Evolutionary conservation across 129 eudicot species (phyloP).

Genomic region (Calendula officinalis): DNA sequence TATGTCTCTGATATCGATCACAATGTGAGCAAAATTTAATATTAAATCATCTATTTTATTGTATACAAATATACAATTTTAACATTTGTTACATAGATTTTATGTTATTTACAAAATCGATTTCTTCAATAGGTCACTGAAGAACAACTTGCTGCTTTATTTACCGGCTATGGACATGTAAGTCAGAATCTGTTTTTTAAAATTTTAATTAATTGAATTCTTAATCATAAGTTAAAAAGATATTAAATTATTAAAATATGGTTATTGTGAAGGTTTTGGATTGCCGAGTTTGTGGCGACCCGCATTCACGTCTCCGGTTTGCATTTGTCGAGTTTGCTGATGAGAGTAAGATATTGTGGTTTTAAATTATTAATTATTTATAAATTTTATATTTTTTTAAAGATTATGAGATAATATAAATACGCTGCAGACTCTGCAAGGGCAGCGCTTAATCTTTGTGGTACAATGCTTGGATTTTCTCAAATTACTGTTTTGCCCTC

Average conservation of each 20-base stretch:
- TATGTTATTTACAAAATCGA: slow-evolving; percentile 12
- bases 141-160: slow-evolving; percentile 87
- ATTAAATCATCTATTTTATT: not conserved
- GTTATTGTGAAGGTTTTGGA: slow-evolving; percentile 70
- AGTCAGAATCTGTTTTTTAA: slow-evolving; percentile 19
- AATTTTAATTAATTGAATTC: not conserved
- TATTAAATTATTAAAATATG: not conserved
- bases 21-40: not conserved
- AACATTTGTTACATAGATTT: not conserved
- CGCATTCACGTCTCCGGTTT: slow-evolving; percentile 92
- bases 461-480: slow-evolving; percentile 68
- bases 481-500: slow-evolving; percentile 83
- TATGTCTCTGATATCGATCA: not conserved
- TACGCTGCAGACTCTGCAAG: slow-evolving; percentile 63
- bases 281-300: slow-evolving; percentile 93
- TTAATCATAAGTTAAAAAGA: not conserved
- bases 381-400: not conserved
- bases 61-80: not conserved
- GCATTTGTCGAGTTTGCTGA: slow-evolving; percentile 92
- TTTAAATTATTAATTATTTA: not conserved
- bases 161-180: slow-evolving; percentile 82
- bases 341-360: slow-evolving; percentile 51
- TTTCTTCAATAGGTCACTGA: slow-evolving; percentile 63
- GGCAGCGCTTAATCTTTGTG: slow-evolving; percentile 68
- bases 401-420: slow-evolving; percentile 8